Base-by-base conservation (phyloP, 148 eudicot species). In the Rhododendron kiyosumense region DNA sequence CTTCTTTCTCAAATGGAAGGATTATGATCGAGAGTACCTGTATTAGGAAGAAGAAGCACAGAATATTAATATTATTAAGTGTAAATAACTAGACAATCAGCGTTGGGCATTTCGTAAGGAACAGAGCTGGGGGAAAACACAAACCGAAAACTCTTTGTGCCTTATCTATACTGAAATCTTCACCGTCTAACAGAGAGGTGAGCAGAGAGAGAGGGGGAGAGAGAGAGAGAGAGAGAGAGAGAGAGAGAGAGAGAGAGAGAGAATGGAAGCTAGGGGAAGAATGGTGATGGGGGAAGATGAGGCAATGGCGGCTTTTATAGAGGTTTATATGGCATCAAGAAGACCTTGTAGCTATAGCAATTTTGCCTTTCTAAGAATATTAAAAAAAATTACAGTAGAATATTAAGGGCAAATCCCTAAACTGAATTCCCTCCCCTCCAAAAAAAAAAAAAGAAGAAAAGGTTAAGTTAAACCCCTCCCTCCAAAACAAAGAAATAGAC, bases 291-390 rank as follows among this genome's bases (percentile, higher is more conserved):
- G 1, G 49, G 81, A 77, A n/a, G 81, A 45, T 8, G 57, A 45
- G 81, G 34, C 81, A 79, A 46, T 79, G 81, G 81, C 81, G 81
- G 81, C 81, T 79, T 79, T 75, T 71, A 71, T 71, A 67, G 74
- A 67, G 74, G 74, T 67, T 65, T 65, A 63, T 61, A 24, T 8
- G 24, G n/a, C 6, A 59, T 59, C 65, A 51, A 1, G 30, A 54
- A 54, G 61, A 57, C 61, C 61, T 54, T 18, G 22, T 54, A n/a
- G 30, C 71, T 10, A n/a, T 63, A 63, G 71, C 71, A 38, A 71
- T 71, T 71, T 30, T 12, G 38, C 76, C 18, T 13, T 71, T 71
- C 4, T n/a, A 71, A 63, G 28, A 24, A 65, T 7, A 24, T 24
- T 12, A 9, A 12, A 12, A 28, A 67, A 69, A 69, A 0, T 11